Percentiles rank a stretch among this genome's conserved stretches.
Conservation (phyloP, 495 filamentous ascomycete genomes). For the Bombardia bombarda region DNA sequence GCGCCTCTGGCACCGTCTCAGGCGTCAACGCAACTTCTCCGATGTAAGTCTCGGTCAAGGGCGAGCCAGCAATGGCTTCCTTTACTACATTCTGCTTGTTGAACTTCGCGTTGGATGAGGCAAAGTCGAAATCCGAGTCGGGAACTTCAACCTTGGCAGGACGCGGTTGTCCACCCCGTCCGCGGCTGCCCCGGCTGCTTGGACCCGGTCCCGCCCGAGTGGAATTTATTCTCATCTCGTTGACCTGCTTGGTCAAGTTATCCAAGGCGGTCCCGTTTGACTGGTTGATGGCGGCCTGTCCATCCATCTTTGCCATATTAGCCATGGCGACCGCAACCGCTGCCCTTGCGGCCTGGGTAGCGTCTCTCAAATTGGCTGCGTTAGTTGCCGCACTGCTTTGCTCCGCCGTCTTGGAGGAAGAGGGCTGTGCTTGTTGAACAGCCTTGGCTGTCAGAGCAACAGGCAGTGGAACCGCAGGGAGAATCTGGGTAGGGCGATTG, state of each 20-base stretch:
- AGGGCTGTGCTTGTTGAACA: constrained; percentile 22
- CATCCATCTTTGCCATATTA: constrained; percentile 43
- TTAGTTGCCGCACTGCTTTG: constrained; percentile 22
- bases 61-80: constrained; percentile 77
- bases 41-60: constrained; percentile 47
- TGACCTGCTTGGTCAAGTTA: constrained; percentile 73
- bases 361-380: constrained; percentile 48
- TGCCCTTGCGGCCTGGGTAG: constrained; percentile 73
- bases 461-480: constrained; percentile 55
- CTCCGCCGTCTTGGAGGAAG: constrained; percentile 27
- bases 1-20: constrained; percentile 26
- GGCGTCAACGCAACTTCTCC: constrained; percentile 11
- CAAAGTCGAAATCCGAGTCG: constrained; percentile 86
- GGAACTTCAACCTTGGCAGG: constrained; percentile 77
- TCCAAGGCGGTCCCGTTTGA: constrained; percentile 52
- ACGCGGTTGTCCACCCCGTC: constrained; percentile 39
- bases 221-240: constrained; percentile 73
- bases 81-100: constrained; percentile 95
- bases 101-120: constrained; percentile 88
- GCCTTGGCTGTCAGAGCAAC: constrained; percentile 53
- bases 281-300: constrained; percentile 43
- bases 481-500: constrained; percentile 36
- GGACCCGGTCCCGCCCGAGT: constrained; percentile 24
- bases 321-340: constrained; percentile 89
- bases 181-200: constrained; percentile 43